phyloP scores from a whole-genome alignment of 2,329 filamentous ascomycete genomes.

The Ceratocystis huliohia region DNA sequence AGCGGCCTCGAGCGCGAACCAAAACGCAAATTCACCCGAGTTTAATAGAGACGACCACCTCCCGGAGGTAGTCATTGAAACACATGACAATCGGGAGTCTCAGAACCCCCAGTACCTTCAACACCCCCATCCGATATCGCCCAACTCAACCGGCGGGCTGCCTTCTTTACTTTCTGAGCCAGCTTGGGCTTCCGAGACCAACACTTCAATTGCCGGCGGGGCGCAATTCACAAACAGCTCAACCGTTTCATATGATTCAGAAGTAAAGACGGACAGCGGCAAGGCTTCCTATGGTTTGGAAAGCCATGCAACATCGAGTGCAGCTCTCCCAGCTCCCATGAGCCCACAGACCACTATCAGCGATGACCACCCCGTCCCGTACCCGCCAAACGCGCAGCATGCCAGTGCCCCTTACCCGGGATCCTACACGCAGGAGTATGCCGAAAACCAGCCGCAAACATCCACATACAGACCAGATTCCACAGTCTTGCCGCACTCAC shows the following conservation, averaged over 20 bases:
- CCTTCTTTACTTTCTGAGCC: not conserved
- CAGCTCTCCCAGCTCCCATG: not conserved
- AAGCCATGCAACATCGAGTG: not conserved
- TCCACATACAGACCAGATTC: not conserved
- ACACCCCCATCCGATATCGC: not conserved
- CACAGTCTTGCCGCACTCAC: not conserved
- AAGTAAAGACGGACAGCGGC: not conserved
- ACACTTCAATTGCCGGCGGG: not conserved
- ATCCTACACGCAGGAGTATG: not conserved
- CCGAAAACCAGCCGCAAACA: not conserved
- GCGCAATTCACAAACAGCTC: not conserved
- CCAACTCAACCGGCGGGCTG: not conserved
- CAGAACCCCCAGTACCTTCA: not conserved
- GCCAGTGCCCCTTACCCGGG: not conserved
- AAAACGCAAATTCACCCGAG: not conserved
- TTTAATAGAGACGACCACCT: constrained; percentile 4
- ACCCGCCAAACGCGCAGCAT: not conserved
- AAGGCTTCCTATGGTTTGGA: not conserved
- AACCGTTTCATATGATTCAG: not conserved
- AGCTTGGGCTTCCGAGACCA: not conserved
- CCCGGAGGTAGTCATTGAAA: not conserved
- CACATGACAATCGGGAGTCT: not conserved
- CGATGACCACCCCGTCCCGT: not conserved
- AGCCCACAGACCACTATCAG: not conserved
- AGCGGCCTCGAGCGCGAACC: not conserved